Base-by-base conservation (phyloP, 2,329 filamentous ascomycete genomes). In the Cladosporium oxysporum region DNA sequence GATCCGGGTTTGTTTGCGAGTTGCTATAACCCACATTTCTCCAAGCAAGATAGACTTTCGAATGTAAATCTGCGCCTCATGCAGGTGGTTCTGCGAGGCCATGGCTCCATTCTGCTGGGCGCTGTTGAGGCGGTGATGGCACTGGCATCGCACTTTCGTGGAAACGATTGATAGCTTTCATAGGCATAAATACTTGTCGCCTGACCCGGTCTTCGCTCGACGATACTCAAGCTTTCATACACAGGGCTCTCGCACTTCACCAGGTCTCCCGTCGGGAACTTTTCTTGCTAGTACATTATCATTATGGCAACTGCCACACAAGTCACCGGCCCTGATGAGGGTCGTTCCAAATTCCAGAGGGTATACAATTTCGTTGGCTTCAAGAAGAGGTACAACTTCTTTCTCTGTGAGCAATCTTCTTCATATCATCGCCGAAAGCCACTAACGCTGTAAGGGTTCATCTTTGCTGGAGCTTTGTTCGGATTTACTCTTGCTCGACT, bases 361-460 rank as follows among this genome's bases (percentile, higher is more conserved):
- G 57, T 84, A 21, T 84, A 83, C 71, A 75, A 78, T 52, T 76
- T 80, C 2, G 66, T 87, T 29, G 86, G 86, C 58, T 89, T 89
- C 76, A 74, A 76, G 2, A 84, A 84, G 70, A 79, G 79, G 41
- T 87, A 87, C 78, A 88, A 87, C 73, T 86, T 88, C 69, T 69
- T 78, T 44, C 77, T 88, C 2, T 88, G 82, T 55, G 31, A 33
- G 52, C 8, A 29, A 33, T 33, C 2, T 8, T 21, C 7, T n/a
- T n/a, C 10, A n/a, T 31, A 1, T 28, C 18, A 16, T n/a, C 35
- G 29, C 23, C 6, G 2, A 7, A 12, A 21, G 8, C 0, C n/a
- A 3, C 41, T 47, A 12, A 47, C n/a, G 3, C 1, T 47, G 11
- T 28, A n/a, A 62, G 60, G 60, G 66, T 71, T 71, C 65, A 66